Evolutionary conservation across 164 flowering plant species (phyloP), one percentile per base, ranked within the genome.

Genomic region (Tetracentron sinense): DNA sequence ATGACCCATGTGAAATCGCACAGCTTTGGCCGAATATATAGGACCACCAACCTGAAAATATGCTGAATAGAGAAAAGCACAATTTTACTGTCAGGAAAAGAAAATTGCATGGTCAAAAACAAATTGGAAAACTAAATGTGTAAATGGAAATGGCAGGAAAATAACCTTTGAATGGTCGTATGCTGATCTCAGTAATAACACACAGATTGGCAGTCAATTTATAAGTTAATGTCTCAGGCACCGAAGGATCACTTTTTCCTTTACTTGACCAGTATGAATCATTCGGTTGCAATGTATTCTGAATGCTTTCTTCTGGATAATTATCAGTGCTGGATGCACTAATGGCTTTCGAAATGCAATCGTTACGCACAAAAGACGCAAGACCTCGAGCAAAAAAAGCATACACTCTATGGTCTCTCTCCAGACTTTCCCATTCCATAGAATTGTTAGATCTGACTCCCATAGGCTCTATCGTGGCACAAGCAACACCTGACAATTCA

Each of bases 231-330:
- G 72, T 82, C 77, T 94, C 97, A 17, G 96, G 83, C 59, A 76
- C 81, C 2, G 60, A 60, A 29, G 88, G 82, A 61, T 89, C 71
- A 31, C 71, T 64, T 63, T 80, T 74, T 54, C 99, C 99, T 77
- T 74, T 67, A 74, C 99, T 94, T n/a, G 97, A 94, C 99, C 99
- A 94, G 75, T 91, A 94, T 31, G 87, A 87, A 62, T 83, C 87
- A 31, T 76, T 72, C 69, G 86, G 79, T 29, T 76, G 76, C 64
- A 94, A 66, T 22, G 99, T 94, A 67, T 91, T 82, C 7, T 67
- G 56, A 58, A 94, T 78, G 62, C 86, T 80, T 68, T 91, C 96
- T 50, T 60, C 73, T 0, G 97, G 96, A 74, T 66, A 74, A 69
- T 85, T 79, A 72, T 94, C 97, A 15, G 99, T 94, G 79, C 97